phyloP scores from a whole-genome alignment of 176 grass and related monocot genomes.

The Luzula sylvatica region DNA sequence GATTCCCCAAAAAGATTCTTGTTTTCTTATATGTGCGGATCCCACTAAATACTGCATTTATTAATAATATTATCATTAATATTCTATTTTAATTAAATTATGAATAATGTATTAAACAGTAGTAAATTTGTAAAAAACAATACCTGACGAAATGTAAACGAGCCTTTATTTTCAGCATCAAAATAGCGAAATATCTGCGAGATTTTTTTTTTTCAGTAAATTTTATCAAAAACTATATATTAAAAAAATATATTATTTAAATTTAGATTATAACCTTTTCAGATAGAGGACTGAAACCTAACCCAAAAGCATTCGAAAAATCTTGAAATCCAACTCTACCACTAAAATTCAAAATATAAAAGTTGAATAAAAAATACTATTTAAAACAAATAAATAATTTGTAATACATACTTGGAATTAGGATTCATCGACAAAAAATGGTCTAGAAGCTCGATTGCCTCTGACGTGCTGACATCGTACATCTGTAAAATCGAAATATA shows the following conservation, averaged over 20 bases:
- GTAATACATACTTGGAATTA: conserved; percentile 45
- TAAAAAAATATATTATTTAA: too few relatives aligned
- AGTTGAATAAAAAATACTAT: conserved; percentile 10
- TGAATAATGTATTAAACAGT: too few relatives aligned
- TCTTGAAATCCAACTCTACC: conserved; percentile 54
- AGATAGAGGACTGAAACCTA: conserved; percentile 46
- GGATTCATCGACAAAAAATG: conserved; percentile 74
- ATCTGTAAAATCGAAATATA: conserved; percentile 25
- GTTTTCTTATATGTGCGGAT: conserved; percentile 59
- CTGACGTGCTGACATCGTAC: conserved; percentile 73
- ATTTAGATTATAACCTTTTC: conserved; percentile 45
- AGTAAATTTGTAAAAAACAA: neutral
- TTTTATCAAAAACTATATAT: neutral
- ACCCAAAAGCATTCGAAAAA: conserved; percentile 67
- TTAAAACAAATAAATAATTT: neutral
- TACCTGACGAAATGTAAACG: conserved; percentile 96
- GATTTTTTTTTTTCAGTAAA: too few relatives aligned
- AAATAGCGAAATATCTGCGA: conserved; percentile 91
- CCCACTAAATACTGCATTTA: conserved; percentile 68
- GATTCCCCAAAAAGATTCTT: conserved; percentile 40
- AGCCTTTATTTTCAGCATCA: conserved; percentile 44
- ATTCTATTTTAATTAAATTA: neutral
- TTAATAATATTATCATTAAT: neutral
- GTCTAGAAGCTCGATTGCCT: conserved; percentile 71
- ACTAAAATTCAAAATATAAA: conserved; percentile 32